Evolutionary conservation across 2,329 filamentous ascomycete species (phyloP), one percentile per base, ranked within the genome.

Genomic region (Diaporthe vexans): DNA sequence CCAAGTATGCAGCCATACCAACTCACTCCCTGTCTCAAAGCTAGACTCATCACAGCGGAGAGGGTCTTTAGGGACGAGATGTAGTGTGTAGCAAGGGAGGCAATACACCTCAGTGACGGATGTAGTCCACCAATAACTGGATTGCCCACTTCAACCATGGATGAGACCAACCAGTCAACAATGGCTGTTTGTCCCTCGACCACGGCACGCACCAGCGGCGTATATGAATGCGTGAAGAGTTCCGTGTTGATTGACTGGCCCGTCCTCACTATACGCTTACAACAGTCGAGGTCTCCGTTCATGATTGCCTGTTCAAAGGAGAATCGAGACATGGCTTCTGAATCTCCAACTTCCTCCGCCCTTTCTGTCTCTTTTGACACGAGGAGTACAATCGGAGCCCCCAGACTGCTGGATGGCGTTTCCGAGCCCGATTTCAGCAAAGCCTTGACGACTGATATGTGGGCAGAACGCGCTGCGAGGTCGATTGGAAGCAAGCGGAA

Each of bases 41-140:
- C 33, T 1, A 58, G 56, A 6, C 6, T 24, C 33, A 58, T 24
- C 11, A 58, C 5, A 8, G 21, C 21, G 1, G 11, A 5, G 10
- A 58, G 5, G 5, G 21, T 17, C 0, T 24, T 0, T 17, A 21
- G 3, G 4, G 56, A 37, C 1, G 11, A 0, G 0, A 58, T 8
- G 4, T 37, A 4, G 3, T 58, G 21, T 24, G 11, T 24, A 2
- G 1, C 9, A 6, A 58, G 21, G 4, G 56, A 15, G 0, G 11
- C 11, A 0, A 37, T 40, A 9, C 33, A 37, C 15, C 56, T 1
- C 33, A 58, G 3, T 3, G 33, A 37, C 2, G 56, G 56, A 24
- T 58, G 56, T 2, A 58, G 11, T 3, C 2, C 13, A 21, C 0
- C 0, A 9, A 37, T 24, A 10, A 13, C 1, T 0, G 29, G 54